Base-by-base conservation (phyloP, 192 early-diverging fungal species). In the Phlyctochytrium planicorne region DNA sequence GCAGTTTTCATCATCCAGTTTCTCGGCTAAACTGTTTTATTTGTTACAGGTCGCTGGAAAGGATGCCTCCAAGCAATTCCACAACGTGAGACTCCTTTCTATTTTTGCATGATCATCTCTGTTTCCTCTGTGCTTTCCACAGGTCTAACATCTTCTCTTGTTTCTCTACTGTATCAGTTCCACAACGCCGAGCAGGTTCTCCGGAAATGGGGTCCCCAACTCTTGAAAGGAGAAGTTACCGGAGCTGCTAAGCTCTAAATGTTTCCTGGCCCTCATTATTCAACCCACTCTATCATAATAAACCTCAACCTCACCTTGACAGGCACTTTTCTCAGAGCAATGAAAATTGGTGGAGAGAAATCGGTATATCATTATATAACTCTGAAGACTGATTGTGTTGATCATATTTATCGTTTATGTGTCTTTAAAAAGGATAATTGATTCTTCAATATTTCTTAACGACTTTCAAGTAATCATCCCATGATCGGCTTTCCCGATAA, bases 51-150 rank as follows among this genome's bases (percentile, higher is more conserved):
- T 82, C 27, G 83, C 86, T 17, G 89, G 87, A 57, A 78, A 82
- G 30, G 89, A 91, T 74, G 90, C 89, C 23, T 78, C 89, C 31
- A 89, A 90, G 75, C 87, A 91, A 69, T 91, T 91, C 62, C 86
- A 86, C 69, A 73, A 84, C 14, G 24, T 57, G 23, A n/a, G 10
- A 14, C 56, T 6, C 20, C 20, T 59, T 30, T 17, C 24, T 30
- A n/a, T n/a, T 0, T 29, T 14, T 23, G 25, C 24, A 24, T 27
- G 25, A 16, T 59, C 25, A 16, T 59, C 17, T 23, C 17, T 59
- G 1, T 23, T 17, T 14, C 31, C 27, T 16, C 24, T 59, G 1
- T 23, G 25, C 17, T 30, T 30, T 23, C 23, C 27, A 10, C 12
- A 24, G 14, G 17, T 20, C 57, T 12, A 24, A 27, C 30, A 24